phyloP scores from a whole-genome alignment of 208 protist species.

The Leptomonas pyrrhocoris region DNA sequence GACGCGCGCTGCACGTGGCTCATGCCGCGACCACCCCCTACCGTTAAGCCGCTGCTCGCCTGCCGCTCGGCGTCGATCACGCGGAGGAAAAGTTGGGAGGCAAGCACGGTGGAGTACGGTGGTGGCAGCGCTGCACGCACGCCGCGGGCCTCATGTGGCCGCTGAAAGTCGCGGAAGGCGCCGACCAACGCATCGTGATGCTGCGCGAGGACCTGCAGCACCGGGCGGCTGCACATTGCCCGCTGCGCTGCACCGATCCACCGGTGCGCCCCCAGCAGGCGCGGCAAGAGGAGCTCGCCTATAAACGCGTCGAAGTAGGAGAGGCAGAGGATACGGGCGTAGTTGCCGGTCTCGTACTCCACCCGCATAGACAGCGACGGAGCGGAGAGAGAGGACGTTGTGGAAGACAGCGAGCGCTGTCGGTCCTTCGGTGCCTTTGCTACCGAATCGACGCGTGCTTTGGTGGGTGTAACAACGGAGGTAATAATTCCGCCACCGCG shows the following conservation, averaged over 20 bases:
- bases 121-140: slow-evolving; percentile 55
- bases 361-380: slow-evolving; percentile 9
- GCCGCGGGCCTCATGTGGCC: slow-evolving; percentile 59
- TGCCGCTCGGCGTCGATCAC: slow-evolving; percentile 18
- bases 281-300: slow-evolving; percentile 47
- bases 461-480: not conserved
- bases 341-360: slow-evolving; percentile 43
- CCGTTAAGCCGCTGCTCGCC: slow-evolving; percentile 2
- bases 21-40: slow-evolving; percentile 3
- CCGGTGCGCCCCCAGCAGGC: slow-evolving; percentile 45
- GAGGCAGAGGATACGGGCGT: slow-evolving; percentile 41
- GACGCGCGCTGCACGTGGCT: slow-evolving; percentile 20
- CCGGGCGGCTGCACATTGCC: slow-evolving; percentile 25
- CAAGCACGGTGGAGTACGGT: slow-evolving; percentile 37
- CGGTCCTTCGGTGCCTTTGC: not conserved
- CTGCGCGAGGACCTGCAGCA: slow-evolving; percentile 33
- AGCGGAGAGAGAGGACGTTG: not conserved
- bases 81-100: slow-evolving; percentile 21
- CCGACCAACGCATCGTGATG: slow-evolving; percentile 50
- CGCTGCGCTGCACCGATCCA: slow-evolving; percentile 28
- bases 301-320: slow-evolving; percentile 50
- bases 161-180: slow-evolving; percentile 53
- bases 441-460: not conserved
- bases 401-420: not conserved
- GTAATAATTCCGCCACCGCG: too few species aligned